Evolutionary conservation across 805 yeast genomes (phyloP).

Genomic region (Candida dajiaensis): DNA sequence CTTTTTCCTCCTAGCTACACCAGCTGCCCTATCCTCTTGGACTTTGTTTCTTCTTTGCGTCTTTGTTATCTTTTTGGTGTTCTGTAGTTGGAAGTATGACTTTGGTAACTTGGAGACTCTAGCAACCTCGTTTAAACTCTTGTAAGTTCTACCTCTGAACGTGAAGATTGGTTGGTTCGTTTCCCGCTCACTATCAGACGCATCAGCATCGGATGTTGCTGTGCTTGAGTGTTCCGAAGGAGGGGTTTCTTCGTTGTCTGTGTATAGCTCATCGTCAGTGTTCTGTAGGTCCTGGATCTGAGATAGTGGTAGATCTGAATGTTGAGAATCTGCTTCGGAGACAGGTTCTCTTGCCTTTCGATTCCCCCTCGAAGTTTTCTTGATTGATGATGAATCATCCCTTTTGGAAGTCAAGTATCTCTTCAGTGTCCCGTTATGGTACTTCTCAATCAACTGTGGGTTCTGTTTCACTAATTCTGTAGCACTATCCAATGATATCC

Average conservation of each 20-base stretch:
- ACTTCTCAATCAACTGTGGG: constrained; percentile 22
- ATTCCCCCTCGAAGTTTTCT: neutral
- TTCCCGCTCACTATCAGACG: neutral
- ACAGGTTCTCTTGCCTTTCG: neutral
- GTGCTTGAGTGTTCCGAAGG: constrained; percentile 15
- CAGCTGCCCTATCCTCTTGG: constrained; percentile 9
- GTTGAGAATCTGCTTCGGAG: constrained; percentile 1
- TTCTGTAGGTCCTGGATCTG: constrained; percentile 1
- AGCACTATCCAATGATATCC: constrained; percentile 15
- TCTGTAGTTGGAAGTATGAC: constrained; percentile 14
- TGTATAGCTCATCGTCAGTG: constrained; percentile 11
- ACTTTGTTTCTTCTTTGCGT: constrained; percentile 1
- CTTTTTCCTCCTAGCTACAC: constrained; percentile 20
- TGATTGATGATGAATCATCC: neutral
- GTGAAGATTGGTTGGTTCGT: neutral
- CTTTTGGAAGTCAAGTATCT: constrained; percentile 7
- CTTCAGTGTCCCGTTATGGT: constrained; percentile 21
- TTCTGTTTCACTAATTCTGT: constrained; percentile 16
- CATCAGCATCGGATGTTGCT: constrained; percentile 2
- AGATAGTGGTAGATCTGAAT: neutral
- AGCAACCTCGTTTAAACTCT: constrained; percentile 14
- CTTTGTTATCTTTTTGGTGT: neutral
- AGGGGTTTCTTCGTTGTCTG: constrained; percentile 12
- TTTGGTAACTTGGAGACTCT: constrained; percentile 19
- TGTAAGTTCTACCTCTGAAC: constrained; percentile 19